Evolutionary conservation across 306 rosid species (phyloP).

Genomic region (Begonia masoniana): DNA sequence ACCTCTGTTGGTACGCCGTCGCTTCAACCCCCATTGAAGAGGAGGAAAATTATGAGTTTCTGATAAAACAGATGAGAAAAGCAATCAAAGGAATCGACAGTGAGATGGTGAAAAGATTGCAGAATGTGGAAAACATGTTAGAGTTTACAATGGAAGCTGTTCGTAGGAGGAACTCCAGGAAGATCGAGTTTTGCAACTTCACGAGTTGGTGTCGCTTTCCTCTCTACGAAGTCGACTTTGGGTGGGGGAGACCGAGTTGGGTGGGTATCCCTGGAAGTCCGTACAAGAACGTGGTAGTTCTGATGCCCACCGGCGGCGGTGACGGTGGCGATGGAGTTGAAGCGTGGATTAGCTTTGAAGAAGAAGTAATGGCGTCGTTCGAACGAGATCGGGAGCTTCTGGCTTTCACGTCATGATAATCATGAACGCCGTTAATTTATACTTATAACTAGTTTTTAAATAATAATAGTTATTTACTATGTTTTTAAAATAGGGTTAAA

Average conservation of each 20-base stretch:
- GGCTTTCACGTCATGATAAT: background rate
- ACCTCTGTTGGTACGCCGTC: constrained; percentile 8
- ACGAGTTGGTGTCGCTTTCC: constrained; percentile 17
- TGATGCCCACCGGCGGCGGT: constrained; percentile 5
- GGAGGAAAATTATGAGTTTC: background rate
- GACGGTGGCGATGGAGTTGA: constrained; percentile 16
- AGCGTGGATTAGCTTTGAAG: constrained; percentile 18
- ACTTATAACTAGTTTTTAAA: background rate
- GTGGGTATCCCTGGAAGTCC: constrained; percentile 6
- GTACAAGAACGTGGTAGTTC: constrained; percentile 6
- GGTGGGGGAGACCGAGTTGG: constrained; percentile 33
- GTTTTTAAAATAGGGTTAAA: too few relatives aligned
- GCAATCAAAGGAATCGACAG: background rate
- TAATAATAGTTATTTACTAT: background rate
- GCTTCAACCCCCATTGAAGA: constrained; percentile 2
- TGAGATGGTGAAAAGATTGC: background rate
- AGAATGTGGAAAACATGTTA: background rate
- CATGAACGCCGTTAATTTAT: background rate
- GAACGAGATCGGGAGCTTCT: background rate
- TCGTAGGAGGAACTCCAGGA: background rate
- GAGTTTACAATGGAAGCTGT: background rate
- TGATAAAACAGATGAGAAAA: constrained; percentile 1
- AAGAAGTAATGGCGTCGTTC: constrained; percentile 17
- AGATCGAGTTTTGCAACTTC: constrained; percentile 10
- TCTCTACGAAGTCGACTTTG: constrained; percentile 22